Evolutionary conservation across 148 eudicot species (phyloP).

Genomic region (Salicornia ramosissima): DNA sequence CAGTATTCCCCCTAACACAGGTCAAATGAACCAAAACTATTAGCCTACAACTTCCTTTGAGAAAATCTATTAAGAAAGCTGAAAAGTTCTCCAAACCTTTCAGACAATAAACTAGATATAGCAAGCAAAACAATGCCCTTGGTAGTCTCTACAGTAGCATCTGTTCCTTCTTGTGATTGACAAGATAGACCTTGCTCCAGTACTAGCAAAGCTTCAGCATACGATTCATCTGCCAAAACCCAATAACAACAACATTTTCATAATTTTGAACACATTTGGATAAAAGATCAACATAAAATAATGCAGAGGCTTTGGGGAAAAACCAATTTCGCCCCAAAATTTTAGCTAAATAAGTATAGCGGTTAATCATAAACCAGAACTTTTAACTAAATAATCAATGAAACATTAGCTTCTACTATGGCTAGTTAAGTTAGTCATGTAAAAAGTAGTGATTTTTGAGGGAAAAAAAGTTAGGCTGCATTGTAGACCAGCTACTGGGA

Average conservation of each 20-base stretch:
- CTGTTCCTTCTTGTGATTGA: slow-evolving; percentile 50
- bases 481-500: too few species aligned
- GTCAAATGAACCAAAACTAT: neutral
- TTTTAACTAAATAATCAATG: too few species aligned
- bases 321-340: too few species aligned
- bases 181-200: slow-evolving; percentile 73
- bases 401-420: too few species aligned
- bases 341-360: too few species aligned
- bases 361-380: too few species aligned
- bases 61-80: neutral
- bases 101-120: slow-evolving; percentile 59
- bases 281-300: neutral
- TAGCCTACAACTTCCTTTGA: neutral
- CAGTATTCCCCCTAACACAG: slow-evolving; percentile 49
- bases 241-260: neutral
- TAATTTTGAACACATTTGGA: neutral
- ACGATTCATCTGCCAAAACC: slow-evolving; percentile 60
- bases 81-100: slow-evolving; percentile 43
- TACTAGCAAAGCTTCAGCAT: slow-evolving; percentile 58
- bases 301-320: neutral
- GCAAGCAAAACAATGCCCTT: slow-evolving; percentile 76
- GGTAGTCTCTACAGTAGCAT: slow-evolving; percentile 36
- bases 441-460: too few species aligned
- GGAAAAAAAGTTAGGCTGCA: too few species aligned
- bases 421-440: too few species aligned